These are phyloP conservation scores for Umbelopsis vinacea DNA, from an alignment of 192 early-diverging fungal species.

Conservation along the genomic window DNA sequence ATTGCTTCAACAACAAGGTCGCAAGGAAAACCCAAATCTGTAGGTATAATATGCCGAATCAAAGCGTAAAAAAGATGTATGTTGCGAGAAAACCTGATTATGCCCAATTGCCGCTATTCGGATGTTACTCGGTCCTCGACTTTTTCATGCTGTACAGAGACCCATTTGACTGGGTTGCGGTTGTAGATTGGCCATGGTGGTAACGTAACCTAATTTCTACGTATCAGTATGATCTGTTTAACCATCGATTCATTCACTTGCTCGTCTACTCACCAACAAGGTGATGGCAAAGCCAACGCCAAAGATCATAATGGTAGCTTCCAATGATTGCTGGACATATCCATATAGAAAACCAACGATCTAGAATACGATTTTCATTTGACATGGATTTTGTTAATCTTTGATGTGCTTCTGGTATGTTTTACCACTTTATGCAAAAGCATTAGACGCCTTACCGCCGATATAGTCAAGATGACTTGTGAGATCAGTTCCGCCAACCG, in stretches of 20 bases:
- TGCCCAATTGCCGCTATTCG: too few species aligned
- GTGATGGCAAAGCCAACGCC: neutral
- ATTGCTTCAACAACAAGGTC: too few species aligned
- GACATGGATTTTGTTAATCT: too few species aligned
- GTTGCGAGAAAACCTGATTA: too few species aligned
- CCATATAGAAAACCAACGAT: conserved; percentile 4
- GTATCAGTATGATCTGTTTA: neutral
- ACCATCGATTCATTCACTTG: neutral
- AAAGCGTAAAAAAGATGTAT: too few species aligned
- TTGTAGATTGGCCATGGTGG: conserved; percentile 15
- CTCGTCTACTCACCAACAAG: neutral
- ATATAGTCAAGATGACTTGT: conserved; percentile 9
- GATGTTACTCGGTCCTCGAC: neutral
- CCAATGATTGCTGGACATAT: conserved; percentile 2
- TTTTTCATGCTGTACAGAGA: neutral
- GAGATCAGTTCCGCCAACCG: conserved; percentile 3
- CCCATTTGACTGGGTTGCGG: conserved; percentile 5
- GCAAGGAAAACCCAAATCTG: too few species aligned
- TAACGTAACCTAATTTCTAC: neutral
- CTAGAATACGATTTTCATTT: neutral
- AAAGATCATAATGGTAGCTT: neutral
- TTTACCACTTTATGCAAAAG: neutral
- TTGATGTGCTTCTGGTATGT: neutral
- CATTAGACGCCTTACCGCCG: neutral
- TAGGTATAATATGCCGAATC: too few species aligned